Percentiles rank a stretch among this genome's conserved stretches.
Conservation (phyloP, 768 basidiomycete genomes). For the Trametes cinnabarina region DNA sequence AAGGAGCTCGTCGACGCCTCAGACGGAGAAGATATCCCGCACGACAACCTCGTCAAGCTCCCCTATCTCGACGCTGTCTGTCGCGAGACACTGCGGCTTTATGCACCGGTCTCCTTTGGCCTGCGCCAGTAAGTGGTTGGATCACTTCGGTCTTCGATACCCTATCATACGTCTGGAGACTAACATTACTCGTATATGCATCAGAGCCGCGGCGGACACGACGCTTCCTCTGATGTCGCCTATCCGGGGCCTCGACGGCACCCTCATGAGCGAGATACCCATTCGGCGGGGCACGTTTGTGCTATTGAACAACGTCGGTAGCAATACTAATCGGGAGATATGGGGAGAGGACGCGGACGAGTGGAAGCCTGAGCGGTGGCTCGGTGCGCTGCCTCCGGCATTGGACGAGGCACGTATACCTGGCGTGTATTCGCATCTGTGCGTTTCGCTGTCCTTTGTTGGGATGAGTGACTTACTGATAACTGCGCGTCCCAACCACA, state of each 20-base stretch:
- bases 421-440: constrained; percentile 23
- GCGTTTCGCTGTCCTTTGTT: not conserved
- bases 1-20: constrained; percentile 17
- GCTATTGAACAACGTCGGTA: constrained; percentile 35
- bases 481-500: no score
- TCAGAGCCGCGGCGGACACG: constrained; percentile 27
- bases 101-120: constrained; percentile 25
- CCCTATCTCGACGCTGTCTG: constrained; percentile 65
- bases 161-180: not conserved
- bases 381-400: constrained; percentile 17
- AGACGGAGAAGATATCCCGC: constrained; percentile 34
- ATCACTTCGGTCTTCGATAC: not conserved
- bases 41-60: constrained; percentile 27
- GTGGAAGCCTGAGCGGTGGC: constrained; percentile 46
- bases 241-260: constrained; percentile 10
- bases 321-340: constrained; percentile 40
- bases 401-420: constrained; percentile 17
- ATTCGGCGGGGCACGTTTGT: constrained; percentile 40
- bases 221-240: constrained; percentile 28
- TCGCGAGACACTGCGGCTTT: constrained; percentile 54
- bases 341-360: constrained; percentile 46
- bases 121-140: not conserved
- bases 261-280: constrained; percentile 22
- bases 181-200: no score
- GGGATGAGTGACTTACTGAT: no score